phyloP scores from a whole-genome alignment of 2,329 filamentous ascomycete genomes.

The Raffaelea ambrosiae region DNA sequence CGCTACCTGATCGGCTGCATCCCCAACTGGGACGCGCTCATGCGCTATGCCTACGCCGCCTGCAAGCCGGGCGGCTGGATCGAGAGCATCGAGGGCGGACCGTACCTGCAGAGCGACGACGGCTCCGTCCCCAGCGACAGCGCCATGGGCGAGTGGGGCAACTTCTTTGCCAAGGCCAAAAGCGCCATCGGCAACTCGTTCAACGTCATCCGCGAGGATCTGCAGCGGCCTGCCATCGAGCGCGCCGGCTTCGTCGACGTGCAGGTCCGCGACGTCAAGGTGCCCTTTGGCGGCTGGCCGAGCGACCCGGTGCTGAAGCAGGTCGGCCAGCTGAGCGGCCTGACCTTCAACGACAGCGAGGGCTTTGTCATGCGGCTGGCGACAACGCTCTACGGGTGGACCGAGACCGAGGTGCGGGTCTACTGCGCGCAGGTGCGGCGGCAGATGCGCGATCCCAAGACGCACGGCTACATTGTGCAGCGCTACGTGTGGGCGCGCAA shows the following conservation, averaged over 20 bases:
- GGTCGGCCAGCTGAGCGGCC: constrained; percentile 15
- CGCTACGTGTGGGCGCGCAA: constrained; percentile 8
- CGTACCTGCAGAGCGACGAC: constrained; percentile 17
- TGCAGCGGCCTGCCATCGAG: constrained; percentile 3
- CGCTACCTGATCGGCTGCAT: constrained; percentile 44
- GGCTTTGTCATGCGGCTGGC: constrained; percentile 10
- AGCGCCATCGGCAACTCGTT: constrained; percentile 2
- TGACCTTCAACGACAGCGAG: constrained; percentile 9
- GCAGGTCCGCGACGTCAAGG: not conserved
- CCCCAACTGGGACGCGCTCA: constrained; percentile 40
- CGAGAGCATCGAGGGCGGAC: constrained; percentile 14
- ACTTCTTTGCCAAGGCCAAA: constrained; percentile 6
- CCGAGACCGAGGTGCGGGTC: constrained; percentile 8
- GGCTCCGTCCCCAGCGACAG: constrained; percentile 10
- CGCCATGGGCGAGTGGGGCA: constrained; percentile 16
- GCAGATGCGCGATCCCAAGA: constrained; percentile 7
- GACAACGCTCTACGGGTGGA: constrained; percentile 10
- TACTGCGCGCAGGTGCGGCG: constrained; percentile 9
- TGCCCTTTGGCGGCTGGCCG: constrained; percentile 25
- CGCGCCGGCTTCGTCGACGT: constrained; percentile 6
- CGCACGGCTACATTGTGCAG: constrained; percentile 8
- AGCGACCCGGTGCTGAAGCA: constrained; percentile 19
- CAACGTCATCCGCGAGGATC: constrained; percentile 1
- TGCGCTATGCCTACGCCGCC: constrained; percentile 37
- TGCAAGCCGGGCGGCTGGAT: constrained; percentile 42